Conservation (phyloP, 441 rosid genomes). For the Eruca vesicaria region DNA sequence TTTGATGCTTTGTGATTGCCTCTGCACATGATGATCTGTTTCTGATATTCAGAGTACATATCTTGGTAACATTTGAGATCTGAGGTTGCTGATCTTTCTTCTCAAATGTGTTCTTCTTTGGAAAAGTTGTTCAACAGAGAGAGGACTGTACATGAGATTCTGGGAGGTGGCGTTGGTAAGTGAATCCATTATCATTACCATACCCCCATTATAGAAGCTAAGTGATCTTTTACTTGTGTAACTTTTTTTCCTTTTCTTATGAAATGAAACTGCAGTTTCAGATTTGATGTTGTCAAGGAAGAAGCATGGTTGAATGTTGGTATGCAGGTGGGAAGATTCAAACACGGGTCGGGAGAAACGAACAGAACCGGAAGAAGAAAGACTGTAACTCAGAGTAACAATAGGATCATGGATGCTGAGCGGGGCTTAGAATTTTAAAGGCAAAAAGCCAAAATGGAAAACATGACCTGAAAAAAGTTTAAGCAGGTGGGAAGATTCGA, state of each 20-base stretch:
- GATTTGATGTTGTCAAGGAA: conserved; percentile 88
- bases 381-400: conserved; percentile 55
- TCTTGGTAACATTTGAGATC: not conserved
- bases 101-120: conserved; percentile 42
- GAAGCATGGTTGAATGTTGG: conserved; percentile 53
- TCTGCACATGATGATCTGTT: not conserved
- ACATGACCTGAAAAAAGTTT: no score
- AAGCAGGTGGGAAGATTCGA: no score
- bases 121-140: conserved; percentile 64
- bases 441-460: no score
- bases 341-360: no score
- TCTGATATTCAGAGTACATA: not conserved
- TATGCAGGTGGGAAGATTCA: no score
- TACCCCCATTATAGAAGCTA: no score
- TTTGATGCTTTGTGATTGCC: not conserved
- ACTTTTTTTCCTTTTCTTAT: not conserved
- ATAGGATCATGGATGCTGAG: conserved; percentile 73
- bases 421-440: no score
- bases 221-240: not conserved
- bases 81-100: conserved; percentile 25
- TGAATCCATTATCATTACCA: no score
- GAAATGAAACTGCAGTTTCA: conserved; percentile 61
- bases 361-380: no score
- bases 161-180: no score
- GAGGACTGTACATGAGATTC: conserved; percentile 59